Evolutionary conservation across 768 basidiomycete genomes (phyloP).

Genomic region (Panaeolus cyanescens): DNA sequence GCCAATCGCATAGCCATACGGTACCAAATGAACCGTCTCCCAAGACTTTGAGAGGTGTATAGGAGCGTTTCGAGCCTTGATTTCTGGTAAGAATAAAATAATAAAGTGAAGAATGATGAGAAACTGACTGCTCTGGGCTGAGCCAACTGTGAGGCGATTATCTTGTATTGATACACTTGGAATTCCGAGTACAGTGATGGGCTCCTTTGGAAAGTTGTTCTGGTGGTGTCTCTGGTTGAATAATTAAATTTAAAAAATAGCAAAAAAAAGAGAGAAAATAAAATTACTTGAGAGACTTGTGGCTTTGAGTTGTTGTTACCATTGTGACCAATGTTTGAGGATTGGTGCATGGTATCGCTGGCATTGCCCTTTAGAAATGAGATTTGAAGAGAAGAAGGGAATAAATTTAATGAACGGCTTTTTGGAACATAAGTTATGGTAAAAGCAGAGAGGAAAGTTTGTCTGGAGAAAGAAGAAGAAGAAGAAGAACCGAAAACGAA

Average conservation of each 20-base stretch:
- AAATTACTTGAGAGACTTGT: slow-evolving; percentile 5
- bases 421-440: slow-evolving; percentile 19
- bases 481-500: not conserved
- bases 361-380: slow-evolving; percentile 49
- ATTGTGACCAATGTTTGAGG: slow-evolving; percentile 36
- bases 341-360: slow-evolving; percentile 59
- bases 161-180: slow-evolving; percentile 76
- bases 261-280: not conserved
- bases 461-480: slow-evolving; percentile 22
- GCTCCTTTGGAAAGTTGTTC: slow-evolving; percentile 47
- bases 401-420: slow-evolving; percentile 9
- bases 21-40: slow-evolving; percentile 99
- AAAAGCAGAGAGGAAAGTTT: slow-evolving; percentile 4
- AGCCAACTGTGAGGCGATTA: slow-evolving; percentile 72
- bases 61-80: slow-evolving; percentile 82
- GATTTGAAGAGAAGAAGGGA: slow-evolving; percentile 2
- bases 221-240: slow-evolving; percentile 29
- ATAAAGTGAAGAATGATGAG: slow-evolving; percentile 9
- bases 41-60: slow-evolving; percentile 93
- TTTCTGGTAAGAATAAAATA: slow-evolving; percentile 14
- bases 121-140: slow-evolving; percentile 67
- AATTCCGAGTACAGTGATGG: slow-evolving; percentile 68
- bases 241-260: slow-evolving; percentile 7
- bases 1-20: slow-evolving; percentile 99
- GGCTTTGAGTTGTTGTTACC: slow-evolving; percentile 37